These are phyloP conservation scores for Mycena sanguinolenta DNA, from an alignment of 768 basidiomycete species.

Conservation along the genomic window DNA sequence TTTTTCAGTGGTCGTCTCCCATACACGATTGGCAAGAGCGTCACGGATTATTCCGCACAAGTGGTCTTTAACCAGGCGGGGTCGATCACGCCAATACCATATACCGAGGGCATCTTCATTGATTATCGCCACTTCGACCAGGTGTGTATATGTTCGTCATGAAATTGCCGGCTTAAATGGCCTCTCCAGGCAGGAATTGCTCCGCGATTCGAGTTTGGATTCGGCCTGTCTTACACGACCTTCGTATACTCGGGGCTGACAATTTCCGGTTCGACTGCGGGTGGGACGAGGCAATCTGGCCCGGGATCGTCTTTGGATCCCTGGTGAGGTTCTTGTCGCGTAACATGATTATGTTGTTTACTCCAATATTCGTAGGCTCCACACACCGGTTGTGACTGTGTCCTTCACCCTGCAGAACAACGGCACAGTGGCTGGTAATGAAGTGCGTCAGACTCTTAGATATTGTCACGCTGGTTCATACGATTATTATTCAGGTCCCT, in stretches of 20 bases:
- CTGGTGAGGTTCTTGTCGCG: constrained; percentile 48
- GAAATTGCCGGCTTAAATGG: too few species aligned
- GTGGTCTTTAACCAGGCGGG: constrained; percentile 53
- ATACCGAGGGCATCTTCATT: constrained; percentile 70
- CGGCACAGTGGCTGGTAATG: constrained; percentile 66
- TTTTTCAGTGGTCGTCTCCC: constrained; percentile 57
- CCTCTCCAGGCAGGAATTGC: constrained; percentile 48
- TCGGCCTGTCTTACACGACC: constrained; percentile 68
- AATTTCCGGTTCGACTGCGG: constrained; percentile 56
- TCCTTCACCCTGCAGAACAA: constrained; percentile 67
- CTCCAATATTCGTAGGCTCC: constrained; percentile 52
- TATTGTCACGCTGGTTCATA: not conserved
- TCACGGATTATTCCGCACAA: constrained; percentile 70
- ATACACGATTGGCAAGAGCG: constrained; percentile 67
- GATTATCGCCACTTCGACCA: constrained; percentile 73
- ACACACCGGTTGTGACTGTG: constrained; percentile 64
- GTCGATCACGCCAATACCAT: constrained; percentile 62
- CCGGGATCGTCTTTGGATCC: constrained; percentile 66
- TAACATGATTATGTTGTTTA: not conserved
- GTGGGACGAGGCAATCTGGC: constrained; percentile 59
- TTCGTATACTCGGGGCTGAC: constrained; percentile 64
- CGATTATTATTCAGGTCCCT: constrained; percentile 54
- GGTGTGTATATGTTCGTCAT: not conserved
- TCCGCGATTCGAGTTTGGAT: constrained; percentile 66
- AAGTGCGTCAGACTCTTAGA: constrained; percentile 51